Percentiles rank a stretch among this genome's conserved stretches.
Conservation (phyloP, 106 monocot species). For the Chionographis japonica region DNA sequence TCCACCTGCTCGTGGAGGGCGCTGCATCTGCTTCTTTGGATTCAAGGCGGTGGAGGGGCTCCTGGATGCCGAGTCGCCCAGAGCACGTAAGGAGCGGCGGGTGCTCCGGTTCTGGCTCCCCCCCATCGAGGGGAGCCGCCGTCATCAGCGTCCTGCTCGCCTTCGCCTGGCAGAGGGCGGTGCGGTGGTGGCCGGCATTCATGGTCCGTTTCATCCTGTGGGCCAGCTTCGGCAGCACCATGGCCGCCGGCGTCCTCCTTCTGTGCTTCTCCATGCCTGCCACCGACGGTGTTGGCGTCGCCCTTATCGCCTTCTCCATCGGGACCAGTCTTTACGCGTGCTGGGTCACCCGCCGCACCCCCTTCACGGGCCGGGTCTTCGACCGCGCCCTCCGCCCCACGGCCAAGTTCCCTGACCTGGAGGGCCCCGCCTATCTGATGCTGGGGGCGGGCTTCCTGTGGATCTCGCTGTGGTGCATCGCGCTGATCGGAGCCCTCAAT, state of each 20-base stretch:
- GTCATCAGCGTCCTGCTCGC: slow-evolving; percentile 67
- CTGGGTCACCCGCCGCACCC: slow-evolving; percentile 63
- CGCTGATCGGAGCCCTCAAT: slow-evolving; percentile 80
- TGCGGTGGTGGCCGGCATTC: slow-evolving; percentile 51
- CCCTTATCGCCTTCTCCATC: slow-evolving; percentile 66
- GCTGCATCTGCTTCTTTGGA: slow-evolving; percentile 54
- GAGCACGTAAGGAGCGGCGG: slow-evolving; percentile 25
- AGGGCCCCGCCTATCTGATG: slow-evolving; percentile 77
- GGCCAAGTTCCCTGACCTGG: slow-evolving; percentile 54
- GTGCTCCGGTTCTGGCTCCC: slow-evolving; percentile 79
- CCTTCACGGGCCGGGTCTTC: slow-evolving; percentile 66
- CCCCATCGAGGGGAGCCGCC: slow-evolving; percentile 57
- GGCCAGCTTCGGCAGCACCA: slow-evolving; percentile 59
- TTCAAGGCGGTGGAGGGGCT: slow-evolving; percentile 57
- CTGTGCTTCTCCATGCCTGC: slow-evolving; percentile 78
- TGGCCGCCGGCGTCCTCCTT: slow-evolving; percentile 75
- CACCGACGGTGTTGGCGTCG: slow-evolving; percentile 48
- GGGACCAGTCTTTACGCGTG: slow-evolving; percentile 78
- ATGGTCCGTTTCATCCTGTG: slow-evolving; percentile 74
- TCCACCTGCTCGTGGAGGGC: slow-evolving; percentile 45
- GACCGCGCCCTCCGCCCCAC: slow-evolving; percentile 48
- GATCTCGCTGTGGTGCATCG: slow-evolving; percentile 89
- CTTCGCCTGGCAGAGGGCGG: slow-evolving; percentile 77
- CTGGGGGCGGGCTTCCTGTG: slow-evolving; percentile 65
- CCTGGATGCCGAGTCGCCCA: slow-evolving; percentile 9